phyloP scores from a whole-genome alignment of 1,139 yeast genomes.

The Diutina mesorugosa region DNA sequence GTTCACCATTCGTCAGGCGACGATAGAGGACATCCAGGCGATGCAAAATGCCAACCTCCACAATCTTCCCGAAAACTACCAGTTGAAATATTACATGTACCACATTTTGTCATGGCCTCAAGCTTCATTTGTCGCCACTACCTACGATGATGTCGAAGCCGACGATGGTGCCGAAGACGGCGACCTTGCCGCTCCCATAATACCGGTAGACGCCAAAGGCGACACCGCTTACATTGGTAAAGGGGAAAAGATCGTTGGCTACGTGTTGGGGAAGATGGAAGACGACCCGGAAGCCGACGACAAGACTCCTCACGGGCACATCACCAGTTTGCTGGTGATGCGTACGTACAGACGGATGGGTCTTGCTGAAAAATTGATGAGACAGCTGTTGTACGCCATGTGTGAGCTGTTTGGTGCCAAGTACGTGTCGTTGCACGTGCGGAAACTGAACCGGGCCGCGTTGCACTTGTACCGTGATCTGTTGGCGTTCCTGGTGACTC shows the following conservation, averaged over 20 bases:
- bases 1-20: slow-evolving; percentile 81
- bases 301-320: slow-evolving; percentile 80
- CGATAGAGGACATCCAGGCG: slow-evolving; percentile 75
- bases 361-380: slow-evolving; percentile 84
- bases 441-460: slow-evolving; percentile 91
- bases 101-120: slow-evolving; percentile 97
- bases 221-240: slow-evolving; percentile 44
- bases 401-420: slow-evolving; percentile 75
- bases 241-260: slow-evolving; percentile 82
- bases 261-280: slow-evolving; percentile 92
- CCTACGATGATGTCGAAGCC: slow-evolving; percentile 30
- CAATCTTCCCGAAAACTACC: slow-evolving; percentile 90
- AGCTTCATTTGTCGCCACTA: slow-evolving; percentile 90
- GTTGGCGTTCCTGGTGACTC: slow-evolving; percentile 65
- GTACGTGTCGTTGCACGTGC: slow-evolving; percentile 84
- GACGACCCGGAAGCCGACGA: slow-evolving; percentile 75
- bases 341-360: slow-evolving; percentile 93
- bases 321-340: slow-evolving; percentile 90
- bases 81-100: slow-evolving; percentile 83
- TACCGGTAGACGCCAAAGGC: slow-evolving; percentile 29
- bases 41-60: slow-evolving; percentile 94
- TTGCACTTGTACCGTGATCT: slow-evolving; percentile 84
- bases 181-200: slow-evolving; percentile 8
- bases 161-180: slow-evolving; percentile 21
- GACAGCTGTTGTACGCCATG: slow-evolving; percentile 68